phyloP scores from a whole-genome alignment of 106 monocot species.

The Dioscorea dumetorum region DNA sequence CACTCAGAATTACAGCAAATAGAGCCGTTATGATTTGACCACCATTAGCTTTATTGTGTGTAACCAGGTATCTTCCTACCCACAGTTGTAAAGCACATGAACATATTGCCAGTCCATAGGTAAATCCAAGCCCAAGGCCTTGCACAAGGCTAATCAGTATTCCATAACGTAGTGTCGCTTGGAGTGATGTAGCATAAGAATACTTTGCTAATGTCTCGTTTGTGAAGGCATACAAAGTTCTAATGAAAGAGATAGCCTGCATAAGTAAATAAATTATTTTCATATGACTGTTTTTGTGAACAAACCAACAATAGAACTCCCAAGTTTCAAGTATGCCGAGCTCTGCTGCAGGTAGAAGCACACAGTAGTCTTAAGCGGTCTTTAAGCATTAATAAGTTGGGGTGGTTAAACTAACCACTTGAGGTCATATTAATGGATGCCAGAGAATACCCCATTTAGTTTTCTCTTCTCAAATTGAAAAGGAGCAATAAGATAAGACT shows the following conservation, averaged over 20 bases:
- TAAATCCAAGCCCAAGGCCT: conserved; percentile 99
- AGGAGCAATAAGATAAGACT: too few relatives aligned
- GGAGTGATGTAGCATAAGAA: conserved; percentile 98
- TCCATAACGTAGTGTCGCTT: conserved; percentile 95
- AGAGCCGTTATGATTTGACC: conserved; percentile 89
- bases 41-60: conserved; percentile 75
- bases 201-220: conserved; percentile 99
- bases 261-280: conserved; percentile 4
- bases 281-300: too few relatives aligned
- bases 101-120: conserved; percentile 99
- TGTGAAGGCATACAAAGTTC: conserved; percentile 90
- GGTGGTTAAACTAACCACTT: too few relatives aligned
- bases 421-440: too few relatives aligned
- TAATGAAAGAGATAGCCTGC: conserved; percentile 90
- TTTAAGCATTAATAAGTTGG: too few relatives aligned
- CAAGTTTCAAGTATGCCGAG: too few relatives aligned
- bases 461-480: too few relatives aligned
- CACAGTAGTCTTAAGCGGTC: too few relatives aligned
- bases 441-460: too few relatives aligned
- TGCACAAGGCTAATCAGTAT: conserved; percentile 98
- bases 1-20: conserved; percentile 94
- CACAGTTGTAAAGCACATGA: conserved; percentile 98
- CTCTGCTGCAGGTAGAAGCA: too few relatives aligned
- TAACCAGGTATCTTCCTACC: conserved; percentile 82
- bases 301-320: too few relatives aligned